These are phyloP conservation scores for Vitis cinerea DNA, from an alignment of 164 flowering plant genomes.

Conservation along the genomic window DNA sequence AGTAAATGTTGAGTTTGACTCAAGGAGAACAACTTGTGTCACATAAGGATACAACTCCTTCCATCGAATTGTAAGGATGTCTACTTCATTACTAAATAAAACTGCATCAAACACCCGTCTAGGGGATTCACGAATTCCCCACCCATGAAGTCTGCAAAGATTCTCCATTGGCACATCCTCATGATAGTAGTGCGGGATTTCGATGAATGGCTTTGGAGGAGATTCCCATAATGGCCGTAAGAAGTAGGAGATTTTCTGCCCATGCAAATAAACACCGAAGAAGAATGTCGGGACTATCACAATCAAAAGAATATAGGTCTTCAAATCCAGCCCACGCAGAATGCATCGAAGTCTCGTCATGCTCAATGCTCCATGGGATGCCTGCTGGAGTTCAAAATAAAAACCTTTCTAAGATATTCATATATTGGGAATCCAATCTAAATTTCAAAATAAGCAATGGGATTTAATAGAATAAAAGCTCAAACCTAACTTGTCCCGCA, in stretches of 20 bases:
- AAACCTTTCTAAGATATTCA: not conserved
- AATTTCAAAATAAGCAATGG: too few relatives aligned
- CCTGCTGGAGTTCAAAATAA: slow-evolving; percentile 34
- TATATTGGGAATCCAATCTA: too few relatives aligned
- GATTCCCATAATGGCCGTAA: slow-evolving; percentile 88
- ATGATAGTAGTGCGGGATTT: slow-evolving; percentile 75
- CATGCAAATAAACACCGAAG: slow-evolving; percentile 61
- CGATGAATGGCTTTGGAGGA: slow-evolving; percentile 78
- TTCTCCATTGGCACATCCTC: slow-evolving; percentile 76
- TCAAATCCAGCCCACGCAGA: slow-evolving; percentile 64
- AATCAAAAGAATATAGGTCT: slow-evolving; percentile 43
- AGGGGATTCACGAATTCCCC: slow-evolving; percentile 81
- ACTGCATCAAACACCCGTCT: slow-evolving; percentile 89
- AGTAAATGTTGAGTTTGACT: slow-evolving; percentile 89
- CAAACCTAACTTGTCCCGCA: too few relatives aligned
- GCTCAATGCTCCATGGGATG: slow-evolving; percentile 37
- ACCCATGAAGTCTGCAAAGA: slow-evolving; percentile 90
- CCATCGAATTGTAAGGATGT: slow-evolving; percentile 79
- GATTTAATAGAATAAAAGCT: too few relatives aligned
- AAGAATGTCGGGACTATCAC: slow-evolving; percentile 49
- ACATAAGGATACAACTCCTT: slow-evolving; percentile 78
- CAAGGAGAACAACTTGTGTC: slow-evolving; percentile 83
- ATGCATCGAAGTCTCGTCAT: slow-evolving; percentile 67
- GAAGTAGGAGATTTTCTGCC: slow-evolving; percentile 77
- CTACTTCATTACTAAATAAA: slow-evolving; percentile 78